phyloP scores from a whole-genome alignment of 2,329 filamentous ascomycete genomes.

The Cladosporium sp. region DNA sequence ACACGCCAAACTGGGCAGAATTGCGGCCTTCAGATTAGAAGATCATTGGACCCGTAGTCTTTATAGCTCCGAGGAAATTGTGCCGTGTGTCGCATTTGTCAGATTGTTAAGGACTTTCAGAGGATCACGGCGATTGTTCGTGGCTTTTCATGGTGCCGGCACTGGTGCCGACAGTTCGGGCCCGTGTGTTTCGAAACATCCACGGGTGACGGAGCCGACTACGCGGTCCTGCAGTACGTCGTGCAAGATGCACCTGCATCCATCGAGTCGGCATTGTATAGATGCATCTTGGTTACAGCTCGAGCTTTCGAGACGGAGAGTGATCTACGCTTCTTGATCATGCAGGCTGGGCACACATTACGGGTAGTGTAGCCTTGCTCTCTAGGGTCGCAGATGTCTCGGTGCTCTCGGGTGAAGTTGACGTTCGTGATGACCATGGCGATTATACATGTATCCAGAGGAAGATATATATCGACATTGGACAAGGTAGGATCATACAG shows the following conservation, averaged over 20 bases:
- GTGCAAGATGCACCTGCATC: background rate
- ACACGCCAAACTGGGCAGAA: background rate
- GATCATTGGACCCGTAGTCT: background rate
- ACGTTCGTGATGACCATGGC: background rate
- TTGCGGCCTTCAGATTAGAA: background rate
- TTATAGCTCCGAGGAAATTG: background rate
- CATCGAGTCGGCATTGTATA: background rate
- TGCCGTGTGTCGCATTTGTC: background rate
- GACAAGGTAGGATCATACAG: too few species aligned
- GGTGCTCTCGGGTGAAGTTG: background rate
- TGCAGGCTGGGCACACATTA: background rate
- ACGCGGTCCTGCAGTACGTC: background rate
- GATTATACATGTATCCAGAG: background rate
- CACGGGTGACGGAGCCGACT: background rate
- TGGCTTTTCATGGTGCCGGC: slow-evolving; percentile 11
- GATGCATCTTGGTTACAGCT: background rate
- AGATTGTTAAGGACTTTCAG: background rate
- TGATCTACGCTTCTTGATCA: background rate
- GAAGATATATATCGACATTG: background rate
- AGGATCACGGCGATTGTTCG: slow-evolving; percentile 17
- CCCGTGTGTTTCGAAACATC: background rate
- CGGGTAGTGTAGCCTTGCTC: background rate
- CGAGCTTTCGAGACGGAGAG: background rate
- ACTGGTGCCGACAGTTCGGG: background rate
- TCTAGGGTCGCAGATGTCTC: background rate